Base-by-base conservation (phyloP, 768 basidiomycete species). In the Suillus lakei region DNA sequence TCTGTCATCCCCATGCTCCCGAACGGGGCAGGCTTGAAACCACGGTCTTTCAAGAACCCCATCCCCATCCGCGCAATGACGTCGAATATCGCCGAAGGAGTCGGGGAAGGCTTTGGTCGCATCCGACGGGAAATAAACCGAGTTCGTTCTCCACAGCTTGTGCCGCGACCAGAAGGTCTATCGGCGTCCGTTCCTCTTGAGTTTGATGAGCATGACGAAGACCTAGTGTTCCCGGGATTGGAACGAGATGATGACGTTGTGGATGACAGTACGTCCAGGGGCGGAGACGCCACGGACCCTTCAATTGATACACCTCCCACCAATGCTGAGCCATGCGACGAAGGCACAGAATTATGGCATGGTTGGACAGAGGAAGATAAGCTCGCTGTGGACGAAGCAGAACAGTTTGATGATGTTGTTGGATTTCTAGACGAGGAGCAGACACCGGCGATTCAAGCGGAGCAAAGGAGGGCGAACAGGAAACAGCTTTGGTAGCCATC, bases 1-100 rank as follows among this genome's bases (percentile, higher is more conserved):
- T 74, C 77, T 38, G 83, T 87, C 38, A 82, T 95, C 2, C 95
- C 95, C 0, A 92, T 93, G 87, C 82, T 91, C 43, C 94, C 93
- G 0, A 96, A 96, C 68, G 93, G 92, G 21, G 72, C 74, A 8
- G 71, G 76, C 4, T 78, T 79, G 60, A 78, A 79, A 4, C 81
- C 84, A 63, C 76, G 80, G 23, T 71, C 72, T 4, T 73, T 75
- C 32, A 76, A 72, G 58, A 82, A 81, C 59, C 76, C 87, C 5
- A 88, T 91, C 8, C 88, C 88, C 1, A 88, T 90, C 28, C 79
- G 86, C 6, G 81, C 79, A 16, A 82, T 88, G 63, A 80, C 86
- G 21, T 76, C 76, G 8, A 85, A 82, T 2, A 72, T 87, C 46
- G 82, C 81, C 5, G 85, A 86, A 59, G 85, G 83, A 36, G 83